phyloP scores from a whole-genome alignment of 768 basidiomycete genomes.

The Polyporus arcularius region DNA sequence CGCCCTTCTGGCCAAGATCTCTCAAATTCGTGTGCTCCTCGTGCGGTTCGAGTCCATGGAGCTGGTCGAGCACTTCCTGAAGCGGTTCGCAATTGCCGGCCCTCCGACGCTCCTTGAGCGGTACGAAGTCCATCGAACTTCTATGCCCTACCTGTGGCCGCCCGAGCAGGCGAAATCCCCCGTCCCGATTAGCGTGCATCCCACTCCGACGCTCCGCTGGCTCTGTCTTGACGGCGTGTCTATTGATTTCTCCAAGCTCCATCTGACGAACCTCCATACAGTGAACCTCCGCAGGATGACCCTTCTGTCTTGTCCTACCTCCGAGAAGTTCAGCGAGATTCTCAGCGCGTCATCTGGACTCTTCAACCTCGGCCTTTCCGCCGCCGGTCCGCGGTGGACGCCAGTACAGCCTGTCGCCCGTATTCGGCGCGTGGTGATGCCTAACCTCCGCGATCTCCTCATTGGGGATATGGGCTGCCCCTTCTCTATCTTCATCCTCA shows the following conservation, averaged over 20 bases:
- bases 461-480: constrained; percentile 55
- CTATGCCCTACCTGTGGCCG: constrained; percentile 8
- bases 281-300: constrained; percentile 68
- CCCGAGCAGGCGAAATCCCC: constrained; percentile 18
- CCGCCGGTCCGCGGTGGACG: constrained; percentile 44
- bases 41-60: constrained; percentile 59
- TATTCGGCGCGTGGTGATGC: constrained; percentile 45
- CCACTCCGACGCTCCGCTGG: constrained; percentile 46
- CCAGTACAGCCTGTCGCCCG: background rate
- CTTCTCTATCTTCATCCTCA: constrained; percentile 49
- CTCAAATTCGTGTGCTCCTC: constrained; percentile 61
- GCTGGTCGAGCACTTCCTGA: constrained; percentile 48
- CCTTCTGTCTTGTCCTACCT: constrained; percentile 49
- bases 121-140: constrained; percentile 65
- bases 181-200: constrained; percentile 53
- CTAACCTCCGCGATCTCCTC: constrained; percentile 50
- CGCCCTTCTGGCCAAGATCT: constrained; percentile 50
- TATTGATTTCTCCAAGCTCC: constrained; percentile 58
- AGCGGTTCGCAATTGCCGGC: constrained; percentile 12
- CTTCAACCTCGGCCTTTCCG: constrained; percentile 58
- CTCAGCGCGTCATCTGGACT: constrained; percentile 39
- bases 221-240: constrained; percentile 60
- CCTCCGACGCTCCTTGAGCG: constrained; percentile 43
- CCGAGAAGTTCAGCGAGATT: constrained; percentile 48
- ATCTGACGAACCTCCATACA: constrained; percentile 54